Evolutionary conservation across 306 rosid species (phyloP).

Genomic region (Lagenaria siceraria): DNA sequence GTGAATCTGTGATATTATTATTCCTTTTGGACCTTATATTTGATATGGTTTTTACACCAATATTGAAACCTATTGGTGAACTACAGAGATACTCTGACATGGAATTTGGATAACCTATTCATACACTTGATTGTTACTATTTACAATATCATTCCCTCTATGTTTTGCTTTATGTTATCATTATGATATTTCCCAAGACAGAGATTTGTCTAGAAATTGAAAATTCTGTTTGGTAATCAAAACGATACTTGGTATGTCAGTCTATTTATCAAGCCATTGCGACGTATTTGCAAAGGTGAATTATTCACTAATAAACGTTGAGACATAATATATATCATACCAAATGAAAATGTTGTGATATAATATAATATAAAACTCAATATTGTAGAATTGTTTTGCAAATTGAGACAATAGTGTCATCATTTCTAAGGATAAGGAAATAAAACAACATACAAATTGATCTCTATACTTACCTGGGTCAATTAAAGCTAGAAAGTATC

Average conservation of each 20-base stretch:
- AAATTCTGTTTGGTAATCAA: background rate
- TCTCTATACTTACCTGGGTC: background rate
- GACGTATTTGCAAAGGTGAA: background rate
- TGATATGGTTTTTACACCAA: slow-evolving; percentile 1
- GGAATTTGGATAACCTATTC: background rate
- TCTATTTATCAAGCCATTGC: background rate
- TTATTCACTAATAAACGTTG: background rate
- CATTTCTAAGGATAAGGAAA: background rate
- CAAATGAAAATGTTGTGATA: background rate
- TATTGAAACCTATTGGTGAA: background rate
- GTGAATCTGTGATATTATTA: background rate
- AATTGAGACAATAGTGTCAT: background rate
- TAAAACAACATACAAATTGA: background rate
- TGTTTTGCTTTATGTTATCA: background rate
- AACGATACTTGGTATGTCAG: background rate
- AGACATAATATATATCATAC: background rate
- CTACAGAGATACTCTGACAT: background rate
- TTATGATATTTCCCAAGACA: background rate
- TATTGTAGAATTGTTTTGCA: background rate
- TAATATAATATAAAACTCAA: background rate
- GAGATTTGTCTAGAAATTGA: background rate
- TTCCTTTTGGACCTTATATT: background rate
- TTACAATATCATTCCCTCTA: background rate
- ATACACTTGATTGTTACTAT: background rate
- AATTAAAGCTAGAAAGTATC: background rate